These are phyloP conservation scores for Isabelozyma gotoi DNA, from an alignment of 805 yeast genomes.

Conservation along the genomic window DNA sequence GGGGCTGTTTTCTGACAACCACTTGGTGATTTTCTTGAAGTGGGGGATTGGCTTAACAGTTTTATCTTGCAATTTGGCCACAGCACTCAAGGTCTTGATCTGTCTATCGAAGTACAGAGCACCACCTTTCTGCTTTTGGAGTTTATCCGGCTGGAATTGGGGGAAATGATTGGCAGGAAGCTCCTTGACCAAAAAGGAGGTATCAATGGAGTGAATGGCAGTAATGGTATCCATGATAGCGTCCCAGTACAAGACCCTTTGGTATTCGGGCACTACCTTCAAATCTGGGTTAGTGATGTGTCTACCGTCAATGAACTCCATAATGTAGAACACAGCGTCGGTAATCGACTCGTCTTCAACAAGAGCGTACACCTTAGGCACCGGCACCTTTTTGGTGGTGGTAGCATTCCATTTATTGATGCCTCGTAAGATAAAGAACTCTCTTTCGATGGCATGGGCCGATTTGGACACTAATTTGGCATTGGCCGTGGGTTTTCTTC, in stretches of 20 bases:
- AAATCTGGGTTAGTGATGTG: constrained; percentile 55
- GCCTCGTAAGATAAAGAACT: constrained; percentile 49
- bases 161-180: constrained; percentile 49
- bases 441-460: constrained; percentile 66
- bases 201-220: constrained; percentile 51
- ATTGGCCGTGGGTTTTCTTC: constrained; percentile 57
- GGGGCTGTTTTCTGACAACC: constrained; percentile 47
- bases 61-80: constrained; percentile 36
- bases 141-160: constrained; percentile 29
- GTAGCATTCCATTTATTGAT: constrained; percentile 28
- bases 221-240: constrained; percentile 48
- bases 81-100: constrained; percentile 43
- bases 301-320: constrained; percentile 59
- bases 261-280: constrained; percentile 27
- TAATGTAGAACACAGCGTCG: constrained; percentile 58
- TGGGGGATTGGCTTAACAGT: constrained; percentile 49
- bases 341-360: constrained; percentile 57
- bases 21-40: constrained; percentile 40
- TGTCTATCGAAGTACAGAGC: constrained; percentile 54
- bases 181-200: constrained; percentile 36
- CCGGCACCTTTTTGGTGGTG: constrained; percentile 40
- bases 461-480: constrained; percentile 49
- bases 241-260: constrained; percentile 40
- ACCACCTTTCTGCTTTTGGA: constrained; percentile 6
- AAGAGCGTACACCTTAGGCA: constrained; percentile 51